Conservation (phyloP, 495 filamentous ascomycete genomes). For the Jackrogersella minutella region DNA sequence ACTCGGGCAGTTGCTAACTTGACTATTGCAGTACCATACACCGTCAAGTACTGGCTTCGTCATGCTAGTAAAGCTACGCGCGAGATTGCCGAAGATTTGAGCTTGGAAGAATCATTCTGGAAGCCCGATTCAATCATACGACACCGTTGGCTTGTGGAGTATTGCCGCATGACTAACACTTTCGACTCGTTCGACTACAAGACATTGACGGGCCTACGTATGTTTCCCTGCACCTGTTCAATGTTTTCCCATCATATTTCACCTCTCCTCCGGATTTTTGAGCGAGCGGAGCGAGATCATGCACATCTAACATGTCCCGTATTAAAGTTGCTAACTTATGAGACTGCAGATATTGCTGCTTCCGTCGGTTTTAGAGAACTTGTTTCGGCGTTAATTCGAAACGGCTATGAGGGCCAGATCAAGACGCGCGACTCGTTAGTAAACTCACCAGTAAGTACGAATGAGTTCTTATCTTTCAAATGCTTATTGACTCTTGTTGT, state of each 20-base stretch:
- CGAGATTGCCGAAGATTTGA: slow-evolving; percentile 49
- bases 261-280: too few species aligned
- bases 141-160: slow-evolving; percentile 48
- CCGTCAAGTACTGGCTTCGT: slow-evolving; percentile 50
- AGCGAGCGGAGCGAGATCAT: too few species aligned
- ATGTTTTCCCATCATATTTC: too few species aligned
- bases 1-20: slow-evolving; percentile 5
- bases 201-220: slow-evolving; percentile 41
- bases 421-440: slow-evolving; percentile 35
- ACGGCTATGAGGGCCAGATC: slow-evolving; percentile 44
- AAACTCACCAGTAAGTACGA: slow-evolving; percentile 34
- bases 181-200: slow-evolving; percentile 39
- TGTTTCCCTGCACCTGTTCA: background rate
- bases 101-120: slow-evolving; percentile 48
- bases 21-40: slow-evolving; percentile 36
- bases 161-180: slow-evolving; percentile 37
- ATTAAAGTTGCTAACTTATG: slow-evolving; percentile 2
- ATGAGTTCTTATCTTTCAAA: background rate
- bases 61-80: slow-evolving; percentile 49
- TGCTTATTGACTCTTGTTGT: background rate
- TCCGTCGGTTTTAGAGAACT: slow-evolving; percentile 44
- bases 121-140: slow-evolving; percentile 42
- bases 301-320: background rate
- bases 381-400: slow-evolving; percentile 41
- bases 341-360: slow-evolving; percentile 37